Evolutionary conservation across 176 grass and related monocot species (phyloP), one percentile per base, ranked within the genome.

Genomic region (Zea luxurians): DNA sequence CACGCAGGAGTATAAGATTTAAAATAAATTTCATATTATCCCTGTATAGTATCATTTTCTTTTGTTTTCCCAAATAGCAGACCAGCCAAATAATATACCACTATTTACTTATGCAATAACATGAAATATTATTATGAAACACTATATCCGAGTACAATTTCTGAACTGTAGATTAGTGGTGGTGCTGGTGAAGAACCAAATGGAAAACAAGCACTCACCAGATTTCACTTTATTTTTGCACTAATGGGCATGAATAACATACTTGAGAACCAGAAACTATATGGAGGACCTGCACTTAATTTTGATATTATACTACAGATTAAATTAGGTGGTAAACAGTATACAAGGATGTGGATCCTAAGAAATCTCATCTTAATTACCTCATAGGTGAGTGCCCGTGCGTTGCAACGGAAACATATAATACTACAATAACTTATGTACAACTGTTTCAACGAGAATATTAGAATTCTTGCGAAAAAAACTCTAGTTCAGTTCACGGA

Each of bases 201-300:
- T 70, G 94, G 94, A 82, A 97, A 97, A 58, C 78, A 70, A 80
- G 91, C 94, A 45, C 87, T 89, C 53, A 97, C 94, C 20, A 97
- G 89, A 84, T 27, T 27, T 27, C 27, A 27, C 27, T 27, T 27
- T 27, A 27, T 27, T 27, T 27, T 27, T 27, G 27, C 27, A 27
- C 27, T 27, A 27, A 27, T 27, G 27, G 27, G 27, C 27, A 27
- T 27, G 27, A 27, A 27, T 27, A 27, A 27, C 27, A 27, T 27
- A 27, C 27, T 27, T 27, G 27, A 27, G 27, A 27, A 27, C 27
- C 27, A 27, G 27, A 27, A 27, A 27, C 27, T 27, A 27, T 27
- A 27, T 27, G 27, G 27, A 27, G 27, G 81, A 90, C 91, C 38
- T 83, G 76, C 57, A 91, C 89, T 37, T 27, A 27, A 27, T 27